These are phyloP conservation scores for Leishmania martiniquensis DNA, from an alignment of 208 protist species.

Conservation along the genomic window DNA sequence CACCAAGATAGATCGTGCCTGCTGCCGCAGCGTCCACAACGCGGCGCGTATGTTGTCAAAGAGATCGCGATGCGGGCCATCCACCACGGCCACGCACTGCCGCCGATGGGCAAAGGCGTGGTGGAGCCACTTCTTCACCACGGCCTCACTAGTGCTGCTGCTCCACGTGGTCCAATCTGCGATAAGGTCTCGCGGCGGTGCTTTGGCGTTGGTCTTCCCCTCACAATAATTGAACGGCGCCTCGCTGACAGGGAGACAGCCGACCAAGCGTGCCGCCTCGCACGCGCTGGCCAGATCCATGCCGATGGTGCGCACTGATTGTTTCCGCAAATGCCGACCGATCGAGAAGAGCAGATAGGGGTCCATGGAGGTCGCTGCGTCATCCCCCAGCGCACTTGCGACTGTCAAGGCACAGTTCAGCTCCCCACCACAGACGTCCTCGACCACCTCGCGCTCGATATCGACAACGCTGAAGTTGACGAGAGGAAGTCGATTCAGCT, in stretches of 20 bases:
- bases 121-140: slow-evolving; percentile 44
- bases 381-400: slow-evolving; percentile 76
- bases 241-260: slow-evolving; percentile 55
- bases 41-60: slow-evolving; percentile 81
- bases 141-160: slow-evolving; percentile 13
- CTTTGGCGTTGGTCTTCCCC: neutral
- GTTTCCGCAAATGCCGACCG: slow-evolving; percentile 57
- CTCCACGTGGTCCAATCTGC: slow-evolving; percentile 60
- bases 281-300: slow-evolving; percentile 72
- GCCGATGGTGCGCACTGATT: slow-evolving; percentile 42
- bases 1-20: slow-evolving; percentile 63
- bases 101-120: slow-evolving; percentile 63
- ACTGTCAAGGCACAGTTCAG: slow-evolving; percentile 79
- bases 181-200: slow-evolving; percentile 21
- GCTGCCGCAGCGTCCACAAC: slow-evolving; percentile 75
- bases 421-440: slow-evolving; percentile 63
- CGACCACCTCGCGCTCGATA: slow-evolving; percentile 39
- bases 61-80: slow-evolving; percentile 65
- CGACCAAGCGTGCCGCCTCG: slow-evolving; percentile 63
- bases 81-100: slow-evolving; percentile 59
- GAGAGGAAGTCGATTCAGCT: slow-evolving; percentile 25
- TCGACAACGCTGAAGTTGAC: slow-evolving; percentile 69
- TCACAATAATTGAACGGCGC: slow-evolving; percentile 48
- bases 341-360: slow-evolving; percentile 85
- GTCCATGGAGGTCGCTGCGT: slow-evolving; percentile 79